Evolutionary conservation across 164 flowering plant genomes (phyloP).

Genomic region (Cinnamomum micranthum): DNA sequence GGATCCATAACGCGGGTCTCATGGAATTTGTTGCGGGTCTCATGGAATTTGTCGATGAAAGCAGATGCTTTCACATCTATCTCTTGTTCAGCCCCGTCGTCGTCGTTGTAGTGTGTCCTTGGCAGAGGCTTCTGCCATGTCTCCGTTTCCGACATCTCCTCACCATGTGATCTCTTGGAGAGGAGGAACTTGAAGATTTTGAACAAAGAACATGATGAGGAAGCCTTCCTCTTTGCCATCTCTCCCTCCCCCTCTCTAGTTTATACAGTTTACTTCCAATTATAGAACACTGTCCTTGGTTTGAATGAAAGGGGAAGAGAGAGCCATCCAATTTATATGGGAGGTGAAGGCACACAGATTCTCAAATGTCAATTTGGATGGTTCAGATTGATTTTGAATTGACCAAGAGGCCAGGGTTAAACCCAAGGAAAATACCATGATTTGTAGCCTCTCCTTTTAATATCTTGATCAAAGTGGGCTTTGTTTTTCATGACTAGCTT

Average conservation of each 20-base stretch:
- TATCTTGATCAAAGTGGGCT: not conserved
- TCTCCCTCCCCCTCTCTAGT: too few species aligned
- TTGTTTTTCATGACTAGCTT: not conserved
- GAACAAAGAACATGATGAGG: not conserved
- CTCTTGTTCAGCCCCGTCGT: not conserved
- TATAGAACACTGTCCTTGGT: not conserved
- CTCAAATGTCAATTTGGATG: not conserved
- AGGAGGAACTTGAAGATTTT: not conserved
- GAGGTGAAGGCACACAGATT: not conserved
- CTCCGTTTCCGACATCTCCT: not conserved
- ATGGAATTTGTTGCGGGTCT: not conserved
- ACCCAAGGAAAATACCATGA: not conserved
- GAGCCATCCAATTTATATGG: not conserved
- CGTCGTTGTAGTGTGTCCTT: not conserved
- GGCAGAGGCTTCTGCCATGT: not conserved
- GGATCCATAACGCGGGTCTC: not conserved
- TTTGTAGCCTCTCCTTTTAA: conserved; percentile 3
- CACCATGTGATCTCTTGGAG: not conserved
- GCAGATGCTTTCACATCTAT: not conserved
- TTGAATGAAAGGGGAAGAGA: not conserved
- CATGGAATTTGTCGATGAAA: conserved; percentile 1
- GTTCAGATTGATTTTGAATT: not conserved
- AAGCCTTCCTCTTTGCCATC: not conserved
- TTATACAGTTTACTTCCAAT: not conserved
- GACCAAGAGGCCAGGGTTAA: not conserved